Percentiles rank a stretch among this genome's conserved stretches.
Evolutionary conservation across 192 early-diverging fungal species (phyloP).

Genomic region (Coemansia sp.): DNA sequence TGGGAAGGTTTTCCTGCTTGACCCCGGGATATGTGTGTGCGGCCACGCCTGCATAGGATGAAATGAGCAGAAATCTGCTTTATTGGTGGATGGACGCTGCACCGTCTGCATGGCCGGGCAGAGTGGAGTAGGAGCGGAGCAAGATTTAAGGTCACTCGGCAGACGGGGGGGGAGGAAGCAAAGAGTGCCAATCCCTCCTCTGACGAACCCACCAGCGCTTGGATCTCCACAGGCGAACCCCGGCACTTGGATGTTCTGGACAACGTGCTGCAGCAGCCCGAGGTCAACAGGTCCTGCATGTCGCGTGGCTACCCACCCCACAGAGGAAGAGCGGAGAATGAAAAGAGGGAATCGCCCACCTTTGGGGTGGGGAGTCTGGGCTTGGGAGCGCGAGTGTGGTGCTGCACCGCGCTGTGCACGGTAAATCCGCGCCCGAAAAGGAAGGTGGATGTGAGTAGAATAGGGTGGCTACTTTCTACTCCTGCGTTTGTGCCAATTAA

Average conservation of each 20-base stretch:
- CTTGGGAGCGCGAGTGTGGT: background rate
- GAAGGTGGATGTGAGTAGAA: constrained; percentile 2
- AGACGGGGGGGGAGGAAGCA: background rate
- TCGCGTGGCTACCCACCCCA: background rate
- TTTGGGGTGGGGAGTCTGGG: background rate
- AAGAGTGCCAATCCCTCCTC: background rate
- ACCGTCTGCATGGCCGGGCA: background rate
- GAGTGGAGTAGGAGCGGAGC: background rate
- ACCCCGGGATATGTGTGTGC: background rate
- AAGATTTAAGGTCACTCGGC: background rate
- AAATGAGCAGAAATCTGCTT: background rate
- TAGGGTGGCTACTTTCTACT: background rate
- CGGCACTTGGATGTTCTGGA: constrained; percentile 13
- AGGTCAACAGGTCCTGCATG: background rate
- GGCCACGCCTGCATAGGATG: background rate
- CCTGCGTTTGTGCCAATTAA: background rate
- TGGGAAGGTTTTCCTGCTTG: background rate
- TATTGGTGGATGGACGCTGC: background rate
- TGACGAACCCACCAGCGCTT: background rate
- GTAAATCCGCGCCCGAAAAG: background rate
- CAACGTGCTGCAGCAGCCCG: constrained; percentile 7
- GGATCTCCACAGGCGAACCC: constrained; percentile 1
- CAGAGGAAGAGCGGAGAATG: constrained; percentile 11
- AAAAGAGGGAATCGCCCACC: background rate
- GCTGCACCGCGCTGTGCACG: background rate